These are phyloP conservation scores for Colletotrichum theobromicola DNA, from an alignment of 2,329 filamentous ascomycete genomes.

Conservation along the genomic window DNA sequence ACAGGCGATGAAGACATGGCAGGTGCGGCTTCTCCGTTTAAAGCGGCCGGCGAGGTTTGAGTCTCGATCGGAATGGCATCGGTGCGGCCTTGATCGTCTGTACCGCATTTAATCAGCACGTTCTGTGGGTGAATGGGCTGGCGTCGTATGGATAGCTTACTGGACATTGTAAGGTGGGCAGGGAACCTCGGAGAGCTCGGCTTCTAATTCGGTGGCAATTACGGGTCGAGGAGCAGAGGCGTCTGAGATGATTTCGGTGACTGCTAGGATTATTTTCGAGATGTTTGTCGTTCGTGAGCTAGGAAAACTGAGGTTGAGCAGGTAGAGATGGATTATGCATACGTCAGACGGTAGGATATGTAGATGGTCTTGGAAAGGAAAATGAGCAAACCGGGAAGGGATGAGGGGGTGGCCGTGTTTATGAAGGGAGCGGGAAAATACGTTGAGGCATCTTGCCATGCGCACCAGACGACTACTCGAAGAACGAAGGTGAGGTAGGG, in stretches of 20 bases:
- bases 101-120: neutral
- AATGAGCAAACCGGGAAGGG: neutral
- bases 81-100: constrained; percentile 7
- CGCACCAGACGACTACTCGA: neutral
- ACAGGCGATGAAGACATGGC: constrained; percentile 26
- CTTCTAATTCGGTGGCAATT: neutral
- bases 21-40: neutral
- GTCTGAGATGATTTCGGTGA: neutral
- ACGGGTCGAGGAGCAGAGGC: neutral
- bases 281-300: neutral
- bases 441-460: neutral
- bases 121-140: too few species aligned
- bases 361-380: neutral
- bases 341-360: neutral
- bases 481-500: neutral
- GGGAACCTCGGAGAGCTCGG: neutral
- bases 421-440: neutral
- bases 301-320: neutral
- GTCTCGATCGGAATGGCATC: constrained; percentile 1
- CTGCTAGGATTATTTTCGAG: neutral
- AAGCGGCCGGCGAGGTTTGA: neutral
- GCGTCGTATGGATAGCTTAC: neutral
- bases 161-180: neutral
- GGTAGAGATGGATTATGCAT: neutral
- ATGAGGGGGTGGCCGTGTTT: neutral